Evolutionary conservation across 2,329 filamentous ascomycete genomes (phyloP).

Genomic region (Chaetomium globosum): DNA sequence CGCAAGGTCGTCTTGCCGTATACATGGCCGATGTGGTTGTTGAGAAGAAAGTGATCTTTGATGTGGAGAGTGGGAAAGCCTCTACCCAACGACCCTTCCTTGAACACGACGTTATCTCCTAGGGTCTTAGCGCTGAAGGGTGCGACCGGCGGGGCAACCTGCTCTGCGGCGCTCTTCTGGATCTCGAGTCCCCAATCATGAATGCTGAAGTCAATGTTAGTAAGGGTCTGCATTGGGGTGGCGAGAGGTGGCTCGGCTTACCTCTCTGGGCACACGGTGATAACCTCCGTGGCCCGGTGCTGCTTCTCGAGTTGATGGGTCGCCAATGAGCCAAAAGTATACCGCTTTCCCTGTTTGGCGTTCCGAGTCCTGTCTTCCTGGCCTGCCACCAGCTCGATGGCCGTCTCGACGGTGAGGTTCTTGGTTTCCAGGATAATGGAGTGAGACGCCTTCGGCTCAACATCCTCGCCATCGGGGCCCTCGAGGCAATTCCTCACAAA

Average conservation of each 20-base stretch:
- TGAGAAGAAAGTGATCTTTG: slow-evolving; percentile 7
- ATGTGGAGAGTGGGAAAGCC: slow-evolving; percentile 40
- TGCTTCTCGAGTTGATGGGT: slow-evolving; percentile 28
- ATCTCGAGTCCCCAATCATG: slow-evolving; percentile 47
- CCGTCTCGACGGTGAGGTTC: slow-evolving; percentile 32
- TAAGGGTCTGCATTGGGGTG: slow-evolving; percentile 29
- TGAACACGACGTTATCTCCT: slow-evolving; percentile 36
- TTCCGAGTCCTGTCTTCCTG: slow-evolving; percentile 4
- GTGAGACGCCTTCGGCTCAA: slow-evolving; percentile 16
- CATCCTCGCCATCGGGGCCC: background rate
- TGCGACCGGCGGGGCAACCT: slow-evolving; percentile 26
- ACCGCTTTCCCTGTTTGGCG: background rate
- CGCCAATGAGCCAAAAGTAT: slow-evolving; percentile 26
- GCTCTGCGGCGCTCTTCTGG: slow-evolving; percentile 33
- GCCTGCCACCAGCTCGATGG: slow-evolving; percentile 22
- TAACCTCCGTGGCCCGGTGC: slow-evolving; percentile 34
- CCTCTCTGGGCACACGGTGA: slow-evolving; percentile 42
- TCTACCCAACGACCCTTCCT: slow-evolving; percentile 22
- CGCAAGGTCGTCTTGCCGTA: slow-evolving; percentile 42
- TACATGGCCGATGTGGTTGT: slow-evolving; percentile 38
- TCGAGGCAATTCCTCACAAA: slow-evolving; percentile 4
- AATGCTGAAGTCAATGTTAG: slow-evolving; percentile 31
- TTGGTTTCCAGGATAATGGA: slow-evolving; percentile 32
- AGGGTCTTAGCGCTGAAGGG: slow-evolving; percentile 36
- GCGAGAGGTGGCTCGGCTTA: slow-evolving; percentile 27